phyloP scores from a whole-genome alignment of 1,139 yeast genomes.

The Diutina siamensis region DNA sequence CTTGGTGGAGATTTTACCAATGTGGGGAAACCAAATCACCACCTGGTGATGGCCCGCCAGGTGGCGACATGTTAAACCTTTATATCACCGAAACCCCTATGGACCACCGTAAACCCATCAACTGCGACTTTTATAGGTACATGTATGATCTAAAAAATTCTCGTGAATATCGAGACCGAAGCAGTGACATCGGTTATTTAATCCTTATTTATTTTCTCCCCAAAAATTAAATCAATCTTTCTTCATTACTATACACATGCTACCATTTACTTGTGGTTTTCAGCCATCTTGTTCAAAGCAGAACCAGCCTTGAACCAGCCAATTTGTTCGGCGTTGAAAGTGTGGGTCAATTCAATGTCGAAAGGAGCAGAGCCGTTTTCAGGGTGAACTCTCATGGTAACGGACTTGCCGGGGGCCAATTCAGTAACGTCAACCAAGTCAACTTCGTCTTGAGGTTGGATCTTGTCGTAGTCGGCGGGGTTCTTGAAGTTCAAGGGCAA shows the following conservation, averaged over 20 bases:
- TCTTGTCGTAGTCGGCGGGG: constrained; percentile 87
- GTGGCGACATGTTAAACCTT: too few relatives aligned
- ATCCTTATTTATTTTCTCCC: too few relatives aligned
- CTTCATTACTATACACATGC: constrained; percentile 5
- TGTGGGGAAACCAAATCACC: too few relatives aligned
- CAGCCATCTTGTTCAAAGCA: constrained; percentile 96
- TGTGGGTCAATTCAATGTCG: constrained; percentile 87
- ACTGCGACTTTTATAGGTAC: too few relatives aligned
- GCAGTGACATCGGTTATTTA: too few relatives aligned
- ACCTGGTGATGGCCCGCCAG: too few relatives aligned
- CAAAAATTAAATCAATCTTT: neutral
- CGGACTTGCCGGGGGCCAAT: constrained; percentile 88
- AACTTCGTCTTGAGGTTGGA: constrained; percentile 80
- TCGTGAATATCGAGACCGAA: too few relatives aligned
- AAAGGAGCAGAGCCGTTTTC: constrained; percentile 66
- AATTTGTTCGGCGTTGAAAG: constrained; percentile 91
- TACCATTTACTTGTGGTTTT: neutral
- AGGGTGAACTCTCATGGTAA: constrained; percentile 84
- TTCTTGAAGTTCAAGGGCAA: constrained; percentile 90
- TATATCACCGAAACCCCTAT: too few relatives aligned
- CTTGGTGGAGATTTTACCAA: too few relatives aligned
- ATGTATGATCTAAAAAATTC: too few relatives aligned
- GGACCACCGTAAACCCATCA: too few relatives aligned
- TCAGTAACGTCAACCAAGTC: constrained; percentile 77
- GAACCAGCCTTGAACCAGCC: constrained; percentile 99